These are phyloP conservation scores for Globisporangium sylvaticum DNA, from an alignment of 352 stramenopile species.

Conservation along the genomic window DNA sequence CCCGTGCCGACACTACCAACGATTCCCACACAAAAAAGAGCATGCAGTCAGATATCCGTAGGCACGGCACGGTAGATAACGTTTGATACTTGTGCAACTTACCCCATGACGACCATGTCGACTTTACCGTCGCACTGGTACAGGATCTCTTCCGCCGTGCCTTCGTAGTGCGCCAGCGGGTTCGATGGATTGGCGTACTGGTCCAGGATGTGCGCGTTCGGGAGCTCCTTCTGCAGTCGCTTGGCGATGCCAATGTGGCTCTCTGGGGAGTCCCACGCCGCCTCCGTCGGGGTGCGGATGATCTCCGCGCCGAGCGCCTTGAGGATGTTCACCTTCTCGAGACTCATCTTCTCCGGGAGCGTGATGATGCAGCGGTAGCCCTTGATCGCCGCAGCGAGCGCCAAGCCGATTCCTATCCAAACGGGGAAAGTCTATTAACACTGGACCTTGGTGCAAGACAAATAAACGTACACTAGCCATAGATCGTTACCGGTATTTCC, in stretches of 20 bases:
- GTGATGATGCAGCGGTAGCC: constrained; percentile 95
- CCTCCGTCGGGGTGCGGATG: constrained; percentile 94
- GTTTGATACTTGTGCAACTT: not conserved
- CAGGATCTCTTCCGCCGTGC: constrained; percentile 94
- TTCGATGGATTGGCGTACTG: constrained; percentile 97
- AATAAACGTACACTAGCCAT: not conserved
- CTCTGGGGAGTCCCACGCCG: constrained; percentile 94
- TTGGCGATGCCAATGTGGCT: constrained; percentile 93
- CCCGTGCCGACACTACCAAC: constrained; percentile 82
- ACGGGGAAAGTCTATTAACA: not conserved
- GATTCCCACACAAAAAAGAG: not conserved
- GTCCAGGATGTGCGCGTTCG: constrained; percentile 95
- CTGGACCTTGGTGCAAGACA: not conserved
- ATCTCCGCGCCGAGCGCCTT: constrained; percentile 95
- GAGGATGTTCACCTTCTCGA: constrained; percentile 95
- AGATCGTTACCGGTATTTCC: constrained; percentile 86
- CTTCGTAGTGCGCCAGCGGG: constrained; percentile 94
- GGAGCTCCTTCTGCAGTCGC: constrained; percentile 91
- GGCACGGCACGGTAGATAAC: not conserved
- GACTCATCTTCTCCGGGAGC: constrained; percentile 95
- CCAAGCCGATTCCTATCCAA: constrained; percentile 91
- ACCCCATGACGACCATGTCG: constrained; percentile 93
- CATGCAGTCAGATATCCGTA: not conserved
- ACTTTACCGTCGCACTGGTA: constrained; percentile 91
- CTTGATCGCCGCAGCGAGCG: constrained; percentile 94